Evolutionary conservation across 2,329 filamentous ascomycete genomes (phyloP), one percentile per base, ranked within the genome.

Genomic region (Tolypocladium ophioglossoides): DNA sequence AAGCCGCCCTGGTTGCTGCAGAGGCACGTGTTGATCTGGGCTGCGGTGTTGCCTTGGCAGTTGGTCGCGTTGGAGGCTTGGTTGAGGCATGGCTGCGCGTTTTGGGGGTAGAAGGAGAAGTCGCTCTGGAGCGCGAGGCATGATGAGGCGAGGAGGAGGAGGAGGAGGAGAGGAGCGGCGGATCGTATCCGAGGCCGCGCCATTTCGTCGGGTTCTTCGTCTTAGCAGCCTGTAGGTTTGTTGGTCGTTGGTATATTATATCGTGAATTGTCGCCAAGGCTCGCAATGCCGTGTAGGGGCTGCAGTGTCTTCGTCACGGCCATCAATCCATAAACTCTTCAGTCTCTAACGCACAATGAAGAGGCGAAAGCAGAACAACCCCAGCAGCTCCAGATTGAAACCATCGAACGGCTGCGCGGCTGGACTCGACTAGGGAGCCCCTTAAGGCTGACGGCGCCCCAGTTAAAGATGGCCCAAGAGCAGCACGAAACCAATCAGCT

Each of bases 1-100:
- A 80, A 82, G 58, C 73, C 67, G 53, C 74, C 74, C 35, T 69
- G 66, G 54, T 80, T 78, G 57, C 64, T 62, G 61, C 78, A 82
- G 2, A 80, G 68, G 52, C 78, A 82, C 2, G 62, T 52, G 59
- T 81, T 80, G 57, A 79, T 66, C 34, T 70, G 64, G 0, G 60
- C 47, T 3, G 70, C 67, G 0, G 70, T 71, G 22, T 62, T 61
- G 20, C 72, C 73, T 6, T 66, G 64, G 64, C 78, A 82, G 5
- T 63, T 59, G 18, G 71, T 72, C 22, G 55, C 35, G 49, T 67
- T 61, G 34, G 75, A 70, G 5, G 76, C 68, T 18, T 67, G 50
- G 57, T 70, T 63, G 1, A 81, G 66, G 55, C 78, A 82, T 9
- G 61, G 8, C 54, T 75, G 61, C 9, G 67, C 51, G 47, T 58